Percentiles rank a stretch among this genome's conserved stretches.
Evolutionary conservation across 768 basidiomycete genomes (phyloP).

Genomic region (Phlegmacium glaucopus): DNA sequence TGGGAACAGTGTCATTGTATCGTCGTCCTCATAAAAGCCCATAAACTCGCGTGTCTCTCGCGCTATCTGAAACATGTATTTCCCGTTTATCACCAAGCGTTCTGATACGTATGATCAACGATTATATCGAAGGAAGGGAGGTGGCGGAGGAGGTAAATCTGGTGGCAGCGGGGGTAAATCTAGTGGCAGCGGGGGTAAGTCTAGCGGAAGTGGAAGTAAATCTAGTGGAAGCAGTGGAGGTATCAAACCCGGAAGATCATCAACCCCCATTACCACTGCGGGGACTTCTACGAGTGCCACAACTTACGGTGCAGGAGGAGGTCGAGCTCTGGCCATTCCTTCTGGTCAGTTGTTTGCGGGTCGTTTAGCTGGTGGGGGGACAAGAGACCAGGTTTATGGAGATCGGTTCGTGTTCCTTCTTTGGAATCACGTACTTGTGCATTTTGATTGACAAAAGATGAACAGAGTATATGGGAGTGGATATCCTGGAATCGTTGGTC

Average conservation of each 20-base stretch:
- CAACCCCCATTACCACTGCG: conserved; percentile 12
- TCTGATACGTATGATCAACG: conserved; percentile 8
- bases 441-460: conserved; percentile 3
- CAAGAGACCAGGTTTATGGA: conserved; percentile 41
- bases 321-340: conserved; percentile 33
- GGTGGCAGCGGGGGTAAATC: conserved; percentile 17
- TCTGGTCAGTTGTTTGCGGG: conserved; percentile 44
- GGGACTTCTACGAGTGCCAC: conserved; percentile 18
- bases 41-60: too few species aligned
- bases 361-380: conserved; percentile 49
- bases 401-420: conserved; percentile 35
- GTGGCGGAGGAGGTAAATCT: conserved; percentile 18
- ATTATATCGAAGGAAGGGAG: conserved; percentile 24
- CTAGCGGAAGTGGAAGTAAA: too few species aligned
- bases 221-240: too few species aligned
- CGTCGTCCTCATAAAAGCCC: too few species aligned
- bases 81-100: conserved; percentile 24
- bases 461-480: conserved; percentile 56
- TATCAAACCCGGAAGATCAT: conserved; percentile 12
- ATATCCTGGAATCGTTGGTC: conserved; percentile 44
- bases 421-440: neutral
- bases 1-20: too few species aligned
- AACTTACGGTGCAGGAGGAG: conserved; percentile 29
- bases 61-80: conserved; percentile 15
- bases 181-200: conserved; percentile 9